Percentiles rank a stretch among this genome's conserved stretches.
phyloP scores from a whole-genome alignment of 2,329 filamentous ascomycete genomes.

The Orbilia quercus region DNA sequence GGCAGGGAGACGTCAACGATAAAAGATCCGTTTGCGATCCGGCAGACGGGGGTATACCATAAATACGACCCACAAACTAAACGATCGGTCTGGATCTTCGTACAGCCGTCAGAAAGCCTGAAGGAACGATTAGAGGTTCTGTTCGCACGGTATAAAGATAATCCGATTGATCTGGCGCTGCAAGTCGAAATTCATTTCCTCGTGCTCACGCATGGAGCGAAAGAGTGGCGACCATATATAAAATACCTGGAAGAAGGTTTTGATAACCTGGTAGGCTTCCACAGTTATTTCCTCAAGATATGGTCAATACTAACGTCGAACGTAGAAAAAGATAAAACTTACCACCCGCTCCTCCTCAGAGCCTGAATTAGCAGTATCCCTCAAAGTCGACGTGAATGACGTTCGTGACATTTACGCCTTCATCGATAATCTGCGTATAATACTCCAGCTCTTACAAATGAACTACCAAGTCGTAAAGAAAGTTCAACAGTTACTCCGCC shows the following conservation, averaged over 20 bases:
- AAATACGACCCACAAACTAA: conserved; percentile 49
- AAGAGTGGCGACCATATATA: conserved; percentile 49
- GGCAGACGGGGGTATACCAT: conserved; percentile 50
- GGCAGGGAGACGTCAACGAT: conserved; percentile 10
- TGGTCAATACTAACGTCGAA: neutral
- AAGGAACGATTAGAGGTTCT: conserved; percentile 38
- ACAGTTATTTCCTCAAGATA: neutral
- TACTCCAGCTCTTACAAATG: conserved; percentile 37
- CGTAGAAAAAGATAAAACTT: conserved; percentile 20
- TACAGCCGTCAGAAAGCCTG: conserved; percentile 38
- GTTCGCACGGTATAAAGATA: conserved; percentile 37
- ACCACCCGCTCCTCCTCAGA: conserved; percentile 1
- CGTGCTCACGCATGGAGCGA: conserved; percentile 25
- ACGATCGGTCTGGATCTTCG: conserved; percentile 44
- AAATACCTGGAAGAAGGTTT: conserved; percentile 31
- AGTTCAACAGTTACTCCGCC: conserved; percentile 40
- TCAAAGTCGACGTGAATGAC: conserved; percentile 8
- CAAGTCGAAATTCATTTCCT: conserved; percentile 50
- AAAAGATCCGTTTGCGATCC: conserved; percentile 28
- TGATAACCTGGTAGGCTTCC: conserved; percentile 26
- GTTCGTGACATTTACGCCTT: conserved; percentile 27
- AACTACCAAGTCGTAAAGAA: conserved; percentile 37
- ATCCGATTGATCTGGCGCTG: conserved; percentile 38
- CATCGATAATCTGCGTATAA: conserved; percentile 33
- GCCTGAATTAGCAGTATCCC: neutral